Percentiles rank a stretch among this genome's conserved stretches.
Evolutionary conservation across 306 rosid genomes (phyloP).

Genomic region (Adenanthera pavonina): DNA sequence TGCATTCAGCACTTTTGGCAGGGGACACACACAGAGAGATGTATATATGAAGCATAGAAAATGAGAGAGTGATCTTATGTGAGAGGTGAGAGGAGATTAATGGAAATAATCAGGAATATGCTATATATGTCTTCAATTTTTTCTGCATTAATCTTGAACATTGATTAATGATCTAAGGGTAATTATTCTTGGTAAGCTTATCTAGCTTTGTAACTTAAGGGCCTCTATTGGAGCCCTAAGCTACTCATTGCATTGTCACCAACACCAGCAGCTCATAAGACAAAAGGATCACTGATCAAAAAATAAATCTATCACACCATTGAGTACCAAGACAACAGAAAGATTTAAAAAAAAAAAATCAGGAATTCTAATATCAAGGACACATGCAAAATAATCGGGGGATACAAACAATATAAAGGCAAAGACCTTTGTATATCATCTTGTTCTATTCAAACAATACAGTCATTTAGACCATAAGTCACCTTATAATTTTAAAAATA

Average conservation of each 20-base stretch:
- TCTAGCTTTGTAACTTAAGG: constrained; percentile 54
- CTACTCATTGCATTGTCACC: constrained; percentile 59
- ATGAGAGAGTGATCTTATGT: neutral
- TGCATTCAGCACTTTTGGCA: constrained; percentile 31
- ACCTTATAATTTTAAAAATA: constrained; percentile 46
- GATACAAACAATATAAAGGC: constrained; percentile 35
- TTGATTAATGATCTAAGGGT: neutral
- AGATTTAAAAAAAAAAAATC: neutral
- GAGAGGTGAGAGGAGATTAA: neutral
- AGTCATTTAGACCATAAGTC: constrained; percentile 54
- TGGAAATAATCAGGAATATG: neutral
- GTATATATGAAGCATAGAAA: neutral
- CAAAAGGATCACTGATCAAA: constrained; percentile 24
- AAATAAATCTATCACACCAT: constrained; percentile 1
- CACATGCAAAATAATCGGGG: constrained; percentile 1
- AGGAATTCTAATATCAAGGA: constrained; percentile 1
- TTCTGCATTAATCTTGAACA: neutral
- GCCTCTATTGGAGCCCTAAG: constrained; percentile 51
- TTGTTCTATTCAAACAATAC: constrained; percentile 50
- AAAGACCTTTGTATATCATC: constrained; percentile 53
- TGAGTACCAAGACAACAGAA: constrained; percentile 4
- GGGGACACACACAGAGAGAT: neutral
- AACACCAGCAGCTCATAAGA: constrained; percentile 47
- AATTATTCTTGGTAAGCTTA: constrained; percentile 40
- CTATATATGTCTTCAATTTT: neutral